Conservation (phyloP, 768 basidiomycete genomes). For the Boletus rex-veris region DNA sequence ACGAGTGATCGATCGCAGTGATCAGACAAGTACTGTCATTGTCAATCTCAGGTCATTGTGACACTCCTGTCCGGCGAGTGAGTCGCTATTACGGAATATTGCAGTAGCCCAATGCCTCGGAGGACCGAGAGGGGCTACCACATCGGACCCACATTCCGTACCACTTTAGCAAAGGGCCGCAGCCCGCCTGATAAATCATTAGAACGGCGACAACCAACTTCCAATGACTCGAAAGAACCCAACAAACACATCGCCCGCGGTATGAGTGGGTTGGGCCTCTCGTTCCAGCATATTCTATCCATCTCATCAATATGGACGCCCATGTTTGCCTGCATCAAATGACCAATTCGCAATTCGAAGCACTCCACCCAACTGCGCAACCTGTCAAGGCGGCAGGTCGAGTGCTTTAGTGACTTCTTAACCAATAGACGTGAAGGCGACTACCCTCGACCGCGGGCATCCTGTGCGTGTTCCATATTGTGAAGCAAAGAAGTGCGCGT, state of each 20-base stretch:
- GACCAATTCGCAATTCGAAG: slow-evolving; percentile 31
- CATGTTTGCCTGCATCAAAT: slow-evolving; percentile 21
- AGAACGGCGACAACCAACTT: slow-evolving; percentile 15
- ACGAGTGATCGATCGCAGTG: slow-evolving; percentile 27
- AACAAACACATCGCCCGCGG: slow-evolving; percentile 13
- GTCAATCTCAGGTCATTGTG: slow-evolving; percentile 10
- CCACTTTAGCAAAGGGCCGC: slow-evolving; percentile 21
- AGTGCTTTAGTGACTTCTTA: slow-evolving; percentile 8
- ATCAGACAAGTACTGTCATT: slow-evolving; percentile 25
- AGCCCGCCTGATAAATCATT: slow-evolving; percentile 16
- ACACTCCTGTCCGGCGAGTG: slow-evolving; percentile 2
- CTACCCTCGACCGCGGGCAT: slow-evolving; percentile 29
- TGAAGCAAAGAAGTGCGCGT: slow-evolving; percentile 19
- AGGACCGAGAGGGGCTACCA: slow-evolving; percentile 12
- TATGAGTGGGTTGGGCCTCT: slow-evolving; percentile 17
- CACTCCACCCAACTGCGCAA: slow-evolving; percentile 15
- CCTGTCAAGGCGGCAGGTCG: slow-evolving; percentile 9
- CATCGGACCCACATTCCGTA: slow-evolving; percentile 15
- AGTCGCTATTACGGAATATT: background rate
- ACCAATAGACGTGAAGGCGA: slow-evolving; percentile 18
- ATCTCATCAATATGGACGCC: slow-evolving; percentile 16
- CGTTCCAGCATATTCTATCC: slow-evolving; percentile 4
- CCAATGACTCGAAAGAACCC: slow-evolving; percentile 13
- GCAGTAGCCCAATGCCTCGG: slow-evolving; percentile 7
- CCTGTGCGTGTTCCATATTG: slow-evolving; percentile 31